Percentiles rank a stretch among this genome's conserved stretches.
phyloP scores from a whole-genome alignment of 345 rosid species.

The Pugionium cornutum region DNA sequence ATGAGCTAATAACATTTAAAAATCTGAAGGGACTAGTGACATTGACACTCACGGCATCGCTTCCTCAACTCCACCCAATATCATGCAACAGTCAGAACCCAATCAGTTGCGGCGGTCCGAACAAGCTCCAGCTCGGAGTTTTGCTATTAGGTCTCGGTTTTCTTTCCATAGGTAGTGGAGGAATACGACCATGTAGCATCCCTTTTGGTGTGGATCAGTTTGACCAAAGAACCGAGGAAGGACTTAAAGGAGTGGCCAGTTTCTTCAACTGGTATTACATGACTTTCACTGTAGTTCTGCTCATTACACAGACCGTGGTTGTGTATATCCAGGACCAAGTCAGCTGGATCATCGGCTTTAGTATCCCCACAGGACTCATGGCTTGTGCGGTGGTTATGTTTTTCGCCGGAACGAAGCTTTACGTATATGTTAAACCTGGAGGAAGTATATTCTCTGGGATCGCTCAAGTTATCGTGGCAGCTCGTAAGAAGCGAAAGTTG shows the following conservation, averaged over 20 bases:
- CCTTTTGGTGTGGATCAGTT: slow-evolving; percentile 89
- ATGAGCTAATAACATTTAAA: no score
- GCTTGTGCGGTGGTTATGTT: slow-evolving; percentile 50
- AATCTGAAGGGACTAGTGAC: slow-evolving; percentile 75
- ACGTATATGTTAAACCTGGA: slow-evolving; percentile 57
- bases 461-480: slow-evolving; percentile 59
- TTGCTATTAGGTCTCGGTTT: slow-evolving; percentile 51
- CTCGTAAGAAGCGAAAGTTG: slow-evolving; percentile 49
- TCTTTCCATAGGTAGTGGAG: slow-evolving; percentile 67
- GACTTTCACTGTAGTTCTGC: slow-evolving; percentile 57
- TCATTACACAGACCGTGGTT: slow-evolving; percentile 56
- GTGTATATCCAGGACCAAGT: slow-evolving; percentile 73
- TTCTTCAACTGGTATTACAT: slow-evolving; percentile 79
- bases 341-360: slow-evolving; percentile 80
- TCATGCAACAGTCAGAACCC: slow-evolving; percentile 46
- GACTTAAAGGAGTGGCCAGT: slow-evolving; percentile 59
- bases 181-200: slow-evolving; percentile 80
- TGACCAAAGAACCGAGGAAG: slow-evolving; percentile 62
- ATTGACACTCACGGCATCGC: slow-evolving; percentile 71
- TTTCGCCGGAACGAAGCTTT: slow-evolving; percentile 59
- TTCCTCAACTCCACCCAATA: slow-evolving; percentile 65
- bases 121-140: slow-evolving; percentile 48
- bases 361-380: slow-evolving; percentile 73
- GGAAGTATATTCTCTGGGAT: slow-evolving; percentile 70
- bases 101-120: slow-evolving; percentile 45